These are phyloP conservation scores for Zygnema cylindricum DNA, from an alignment of 139 green algal species.

Conservation along the genomic window DNA sequence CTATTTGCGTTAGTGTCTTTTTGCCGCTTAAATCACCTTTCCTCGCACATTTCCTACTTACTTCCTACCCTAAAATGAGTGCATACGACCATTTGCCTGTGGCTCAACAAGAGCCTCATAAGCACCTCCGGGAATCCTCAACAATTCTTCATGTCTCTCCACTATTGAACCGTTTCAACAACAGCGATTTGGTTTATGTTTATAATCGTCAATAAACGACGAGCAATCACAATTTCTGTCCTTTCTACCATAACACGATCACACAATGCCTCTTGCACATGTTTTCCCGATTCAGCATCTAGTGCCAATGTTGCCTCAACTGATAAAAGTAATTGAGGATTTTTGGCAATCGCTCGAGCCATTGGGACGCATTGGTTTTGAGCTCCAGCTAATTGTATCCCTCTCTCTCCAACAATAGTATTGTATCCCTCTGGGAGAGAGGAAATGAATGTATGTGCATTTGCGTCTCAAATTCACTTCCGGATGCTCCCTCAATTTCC, in stretches of 20 bases:
- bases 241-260: constrained; percentile 76
- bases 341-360: constrained; percentile 83
- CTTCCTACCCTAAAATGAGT: no score
- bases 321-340: constrained; percentile 85
- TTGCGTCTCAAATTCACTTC: constrained; percentile 77
- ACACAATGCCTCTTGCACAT: constrained; percentile 83
- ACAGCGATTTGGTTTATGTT: constrained; percentile 85
- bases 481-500: constrained; percentile 26
- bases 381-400: constrained; percentile 79
- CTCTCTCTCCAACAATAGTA: constrained; percentile 83
- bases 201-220: constrained; percentile 86
- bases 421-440: constrained; percentile 76
- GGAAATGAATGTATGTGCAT: constrained; percentile 82
- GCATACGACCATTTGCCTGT: no score
- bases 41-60: no score
- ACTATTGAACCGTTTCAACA: constrained; percentile 81
- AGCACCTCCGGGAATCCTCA: constrained; percentile 37
- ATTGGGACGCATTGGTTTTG: constrained; percentile 94
- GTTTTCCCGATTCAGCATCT: constrained; percentile 51
- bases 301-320: constrained; percentile 62
- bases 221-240: constrained; percentile 88
- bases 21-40: no score
- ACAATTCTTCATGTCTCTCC: constrained; percentile 80
- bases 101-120: constrained; percentile 51
- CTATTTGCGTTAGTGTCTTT: no score